Evolutionary conservation across 805 yeast species (phyloP).

Genomic region (Suhomyces emberorum): DNA sequence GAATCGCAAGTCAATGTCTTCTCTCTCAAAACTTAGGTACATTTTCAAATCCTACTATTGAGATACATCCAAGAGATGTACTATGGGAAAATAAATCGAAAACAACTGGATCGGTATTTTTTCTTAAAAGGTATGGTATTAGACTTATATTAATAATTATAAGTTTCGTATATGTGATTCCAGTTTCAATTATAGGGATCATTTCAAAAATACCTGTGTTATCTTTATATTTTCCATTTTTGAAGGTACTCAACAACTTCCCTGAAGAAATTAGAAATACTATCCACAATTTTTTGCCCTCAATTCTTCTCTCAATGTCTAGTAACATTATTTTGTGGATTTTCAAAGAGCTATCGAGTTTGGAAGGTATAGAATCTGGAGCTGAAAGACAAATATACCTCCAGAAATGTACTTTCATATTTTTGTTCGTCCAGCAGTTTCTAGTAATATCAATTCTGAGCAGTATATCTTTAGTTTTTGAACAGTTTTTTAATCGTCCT

Average conservation of each 20-base stretch:
- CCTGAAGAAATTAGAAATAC: slow-evolving; percentile 54
- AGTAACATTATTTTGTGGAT: slow-evolving; percentile 60
- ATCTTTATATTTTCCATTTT: slow-evolving; percentile 56
- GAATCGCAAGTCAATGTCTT: slow-evolving; percentile 59
- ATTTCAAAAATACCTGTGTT: slow-evolving; percentile 71
- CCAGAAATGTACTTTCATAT: slow-evolving; percentile 75
- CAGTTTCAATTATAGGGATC: slow-evolving; percentile 77
- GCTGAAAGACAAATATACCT: slow-evolving; percentile 64
- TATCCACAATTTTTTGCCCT: slow-evolving; percentile 63
- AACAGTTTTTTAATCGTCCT: slow-evolving; percentile 64
- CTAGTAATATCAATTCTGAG: slow-evolving; percentile 82
- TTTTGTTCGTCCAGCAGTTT: slow-evolving; percentile 78
- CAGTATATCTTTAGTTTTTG: slow-evolving; percentile 62
- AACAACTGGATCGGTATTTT: slow-evolving; percentile 32
- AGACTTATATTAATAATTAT: slow-evolving; percentile 45
- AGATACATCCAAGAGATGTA: slow-evolving; percentile 63
- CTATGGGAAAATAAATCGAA: slow-evolving; percentile 63
- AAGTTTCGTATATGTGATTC: slow-evolving; percentile 67
- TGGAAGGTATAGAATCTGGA: slow-evolving; percentile 60
- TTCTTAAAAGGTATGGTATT: slow-evolving; percentile 42
- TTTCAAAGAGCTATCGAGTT: slow-evolving; percentile 51
- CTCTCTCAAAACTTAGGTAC: slow-evolving; percentile 42
- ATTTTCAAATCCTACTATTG: slow-evolving; percentile 44
- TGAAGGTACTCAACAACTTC: slow-evolving; percentile 50
- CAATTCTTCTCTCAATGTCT: slow-evolving; percentile 58